Evolutionary conservation across 2,329 filamentous ascomycete genomes (phyloP), one percentile per base, ranked within the genome.

Genomic region (Penicillium expansum): DNA sequence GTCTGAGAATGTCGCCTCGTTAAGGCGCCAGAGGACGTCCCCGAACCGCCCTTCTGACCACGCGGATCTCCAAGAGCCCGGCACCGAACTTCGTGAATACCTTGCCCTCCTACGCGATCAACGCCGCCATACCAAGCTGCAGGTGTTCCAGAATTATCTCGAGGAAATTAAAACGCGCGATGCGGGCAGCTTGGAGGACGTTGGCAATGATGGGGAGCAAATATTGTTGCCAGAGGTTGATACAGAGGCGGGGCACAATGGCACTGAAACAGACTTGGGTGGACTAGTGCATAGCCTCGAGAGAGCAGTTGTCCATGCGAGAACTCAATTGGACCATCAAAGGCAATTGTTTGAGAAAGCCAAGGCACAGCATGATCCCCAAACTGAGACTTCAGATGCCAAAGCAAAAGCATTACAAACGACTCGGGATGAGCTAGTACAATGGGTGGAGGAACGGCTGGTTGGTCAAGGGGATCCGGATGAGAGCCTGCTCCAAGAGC

Each of bases 371-470:
- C 62, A 64, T 41, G 63, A 61, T 30, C 57, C 61, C 24, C 57
- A 52, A 13, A 49, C 24, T 6, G 42, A 52, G 14, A 51, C 45
- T 18, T 45, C 66, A 4, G 59, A 58, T 18, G 55, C 58, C 8
- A 74, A 66, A 56, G 50, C 76, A 0, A 59, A 62, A 47, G 78
- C 77, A 4, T 67, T 83, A 27, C 71, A 77, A 49, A 68, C 69
- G 37, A 80, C 78, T 13, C 74, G 79, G 43, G 74, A 81, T 56
- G 79, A 80, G 57, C 68, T 83, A 42, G 74, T 82, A 5, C 71
- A 76, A 43, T 83, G 80, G 80, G 74, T 82, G 7, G 80, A 83
- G 62, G 73, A 75, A 39, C 79, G 80, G 42, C 62, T 83, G 44
- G 71, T 76, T 18, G 77, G 61, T 16, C 68, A 69, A 43, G 68